These are phyloP conservation scores for Geotrichum australiense DNA, from an alignment of 1,139 yeast genomes.

Conservation along the genomic window DNA sequence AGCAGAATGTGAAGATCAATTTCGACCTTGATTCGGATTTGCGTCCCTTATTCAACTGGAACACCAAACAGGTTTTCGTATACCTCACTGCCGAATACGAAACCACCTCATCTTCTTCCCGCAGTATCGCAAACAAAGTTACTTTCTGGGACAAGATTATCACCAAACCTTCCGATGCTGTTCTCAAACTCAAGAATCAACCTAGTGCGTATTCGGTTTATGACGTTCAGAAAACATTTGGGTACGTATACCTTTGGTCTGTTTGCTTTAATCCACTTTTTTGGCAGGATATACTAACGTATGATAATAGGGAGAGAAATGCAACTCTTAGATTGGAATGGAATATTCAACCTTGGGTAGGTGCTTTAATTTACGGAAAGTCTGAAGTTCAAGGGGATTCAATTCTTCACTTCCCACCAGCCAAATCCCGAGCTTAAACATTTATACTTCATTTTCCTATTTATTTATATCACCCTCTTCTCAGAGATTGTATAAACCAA, in stretches of 20 bases:
- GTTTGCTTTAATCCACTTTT: background rate
- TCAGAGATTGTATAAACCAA: no score
- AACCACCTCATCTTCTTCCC: slow-evolving; percentile 37
- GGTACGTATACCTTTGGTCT: slow-evolving; percentile 22
- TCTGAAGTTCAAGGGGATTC: slow-evolving; percentile 38
- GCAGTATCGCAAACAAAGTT: slow-evolving; percentile 48
- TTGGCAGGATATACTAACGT: background rate
- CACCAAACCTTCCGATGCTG: slow-evolving; percentile 50
- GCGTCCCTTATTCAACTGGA: slow-evolving; percentile 84
- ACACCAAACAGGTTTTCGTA: slow-evolving; percentile 88
- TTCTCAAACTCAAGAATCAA: slow-evolving; percentile 44
- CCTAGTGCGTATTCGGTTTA: slow-evolving; percentile 79
- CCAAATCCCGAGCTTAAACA: background rate
- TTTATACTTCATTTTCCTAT: no score
- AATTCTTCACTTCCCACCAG: slow-evolving; percentile 8
- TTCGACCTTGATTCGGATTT: slow-evolving; percentile 70
- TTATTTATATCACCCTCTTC: no score
- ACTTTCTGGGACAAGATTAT: slow-evolving; percentile 91
- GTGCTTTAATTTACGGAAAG: slow-evolving; percentile 67
- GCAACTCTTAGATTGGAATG: slow-evolving; percentile 72
- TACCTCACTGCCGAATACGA: slow-evolving; percentile 86
- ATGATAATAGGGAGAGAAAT: slow-evolving; percentile 43
- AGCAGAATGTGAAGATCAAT: slow-evolving; percentile 66
- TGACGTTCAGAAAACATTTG: slow-evolving; percentile 68
- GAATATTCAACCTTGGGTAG: slow-evolving; percentile 90